These are phyloP conservation scores for Tubosaeta sp. DNA, from an alignment of 768 basidiomycete genomes.

Conservation along the genomic window DNA sequence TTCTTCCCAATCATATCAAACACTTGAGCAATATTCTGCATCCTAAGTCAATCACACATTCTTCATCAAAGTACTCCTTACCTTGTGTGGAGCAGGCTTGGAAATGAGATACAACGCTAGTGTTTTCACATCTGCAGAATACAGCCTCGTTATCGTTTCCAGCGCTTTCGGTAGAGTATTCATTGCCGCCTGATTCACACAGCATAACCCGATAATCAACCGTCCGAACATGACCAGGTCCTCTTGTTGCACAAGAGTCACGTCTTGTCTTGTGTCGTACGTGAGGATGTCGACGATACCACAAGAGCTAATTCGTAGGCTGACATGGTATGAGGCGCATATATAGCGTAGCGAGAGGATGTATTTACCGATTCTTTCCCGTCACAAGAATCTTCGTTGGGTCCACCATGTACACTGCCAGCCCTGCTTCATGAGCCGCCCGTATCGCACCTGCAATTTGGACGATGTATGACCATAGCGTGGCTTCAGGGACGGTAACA, in stretches of 20 bases:
- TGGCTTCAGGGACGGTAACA: constrained; percentile 61
- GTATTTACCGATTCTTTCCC: constrained; percentile 73
- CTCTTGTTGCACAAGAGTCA: constrained; percentile 70
- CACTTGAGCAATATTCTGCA: constrained; percentile 71
- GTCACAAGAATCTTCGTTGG: constrained; percentile 84
- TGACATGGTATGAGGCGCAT: constrained; percentile 25
- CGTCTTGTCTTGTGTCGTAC: constrained; percentile 64
- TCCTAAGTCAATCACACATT: background rate
- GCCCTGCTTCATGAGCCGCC: constrained; percentile 74
- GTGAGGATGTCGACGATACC: constrained; percentile 83
- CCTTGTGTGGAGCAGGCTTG: constrained; percentile 67
- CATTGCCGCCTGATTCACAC: constrained; percentile 56
- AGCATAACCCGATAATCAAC: constrained; percentile 76
- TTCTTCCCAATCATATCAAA: constrained; percentile 72
- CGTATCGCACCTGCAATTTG: constrained; percentile 89
- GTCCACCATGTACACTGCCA: constrained; percentile 81
- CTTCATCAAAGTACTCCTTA: constrained; percentile 19
- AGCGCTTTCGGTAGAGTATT: constrained; percentile 65
- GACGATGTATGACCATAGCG: constrained; percentile 88
- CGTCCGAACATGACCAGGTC: constrained; percentile 85
- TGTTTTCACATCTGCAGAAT: constrained; percentile 80
- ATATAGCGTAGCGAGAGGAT: background rate
- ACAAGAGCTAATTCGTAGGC: constrained; percentile 83
- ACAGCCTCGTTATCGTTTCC: constrained; percentile 67
- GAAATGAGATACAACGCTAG: constrained; percentile 72